Base-by-base conservation (phyloP, 495 filamentous ascomycete genomes). In the Lasiosphaeria ovina region DNA sequence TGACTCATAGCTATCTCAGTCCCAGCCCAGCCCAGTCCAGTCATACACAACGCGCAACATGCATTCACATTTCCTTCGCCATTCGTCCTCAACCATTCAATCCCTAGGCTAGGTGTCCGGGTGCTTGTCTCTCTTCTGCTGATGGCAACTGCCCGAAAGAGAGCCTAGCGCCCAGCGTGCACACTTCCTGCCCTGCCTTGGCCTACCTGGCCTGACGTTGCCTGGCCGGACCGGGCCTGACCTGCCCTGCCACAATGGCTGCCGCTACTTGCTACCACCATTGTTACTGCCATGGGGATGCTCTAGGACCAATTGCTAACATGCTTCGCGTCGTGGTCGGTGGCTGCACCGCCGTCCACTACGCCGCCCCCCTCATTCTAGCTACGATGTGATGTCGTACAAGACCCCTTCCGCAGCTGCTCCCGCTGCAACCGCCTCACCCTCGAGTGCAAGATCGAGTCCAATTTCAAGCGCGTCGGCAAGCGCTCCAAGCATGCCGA, bases 401-500 rank as follows among this genome's bases (percentile, higher is more conserved):
- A 93, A 77, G 90, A 92, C 56, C 89, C 90, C 5, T 96, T 91
- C 74, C 80, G 82, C 52, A 81, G 85, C 62, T 97, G 93, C 74
- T 87, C 86, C 35, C 82, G 93, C 63, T 97, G 93, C 77, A 87
- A 84, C 69, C 91, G 91, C 66, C 82, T 95, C 59, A 89, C 87
- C 67, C 89, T 96, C 59, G 84, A 87, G 32, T 97, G 93, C 81
- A 91, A 91, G 67, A 96, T 97, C 71, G 91, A 96, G 71, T 89
- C 89, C 61, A 92, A 93, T 69, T 97, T 97, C 77, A 95, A 94
- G 76, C 89, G 93, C 54, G 81, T 96, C 38, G 92, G 91, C 55
- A 97, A 97, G 79, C 86, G 93, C 52, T 90, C 85, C 60, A 89
- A 89, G 66, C 91, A 96, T 74, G 90, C 90, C 51, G 92, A 96